Evolutionary conservation across 108 stramenopile genomes (phyloP), one percentile per base, ranked within the genome.

Genomic region (Aurantiochytrium sp.): DNA sequence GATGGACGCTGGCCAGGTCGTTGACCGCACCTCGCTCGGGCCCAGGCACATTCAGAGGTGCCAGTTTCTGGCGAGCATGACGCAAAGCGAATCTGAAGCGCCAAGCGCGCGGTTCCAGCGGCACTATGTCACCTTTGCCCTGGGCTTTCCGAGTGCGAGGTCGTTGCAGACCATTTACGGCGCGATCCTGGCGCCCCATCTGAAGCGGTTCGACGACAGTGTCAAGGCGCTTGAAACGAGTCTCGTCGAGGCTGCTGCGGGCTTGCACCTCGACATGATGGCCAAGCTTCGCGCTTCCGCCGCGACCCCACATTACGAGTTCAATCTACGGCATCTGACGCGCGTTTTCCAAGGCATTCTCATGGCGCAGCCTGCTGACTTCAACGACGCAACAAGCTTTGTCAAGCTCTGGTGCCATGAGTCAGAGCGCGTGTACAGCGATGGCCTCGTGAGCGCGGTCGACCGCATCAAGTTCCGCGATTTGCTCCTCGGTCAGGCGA

Each of bases 381-480:
- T 95, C 55, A 86, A 85, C 34, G 48, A 89, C 50, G 45, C 94
- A 4, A 90, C 93, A 34, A 94, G 92, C 85, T 89, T 94, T 36
- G 93, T 93, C 30, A 87, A 91, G n/a, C 68, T 94, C 55, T 95
- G 94, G 94, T 85, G 94, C 31, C 94, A 95, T 68, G 94, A 95
- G 59, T 90, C 89, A 52, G 94, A 95, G 73, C 89, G 94, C 31
- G 94, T 94, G 34, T 95, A 95, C 69, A 94, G 92, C 12, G 94
- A 95, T 59, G 55, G 94, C 10, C 88, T 95, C 37, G 94, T 93
- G 41, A 91, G 90, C 22, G 55, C 55, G 32, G 94, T 93, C 86
- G 93, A 95, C 69, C 53, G 93, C 52, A 36, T 37, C 36, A 91
- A 89, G 68, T 95, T 92, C 91, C 90, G 93, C 22, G 52, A 37